Conservation (phyloP, 2,329 filamentous ascomycete genomes). For the Coniochaeta ligniaria region DNA sequence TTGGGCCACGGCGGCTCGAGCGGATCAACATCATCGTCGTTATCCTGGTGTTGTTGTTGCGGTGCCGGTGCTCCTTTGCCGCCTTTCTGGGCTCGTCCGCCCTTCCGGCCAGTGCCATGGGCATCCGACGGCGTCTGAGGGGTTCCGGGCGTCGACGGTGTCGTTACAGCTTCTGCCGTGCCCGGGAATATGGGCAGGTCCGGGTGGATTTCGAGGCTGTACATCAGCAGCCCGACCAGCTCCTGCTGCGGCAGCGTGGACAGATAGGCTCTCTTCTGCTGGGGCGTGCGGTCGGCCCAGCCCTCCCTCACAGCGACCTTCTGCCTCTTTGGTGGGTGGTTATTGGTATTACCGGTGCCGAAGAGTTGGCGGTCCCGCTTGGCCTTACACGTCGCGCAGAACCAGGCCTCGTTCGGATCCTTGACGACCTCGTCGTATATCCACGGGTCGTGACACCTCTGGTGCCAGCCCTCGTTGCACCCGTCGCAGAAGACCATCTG, state of each 20-base stretch:
- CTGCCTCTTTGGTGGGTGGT: slow-evolving; percentile 8
- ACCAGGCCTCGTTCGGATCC: slow-evolving; percentile 63
- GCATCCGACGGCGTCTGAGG: slow-evolving; percentile 8
- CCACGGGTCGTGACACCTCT: slow-evolving; percentile 70
- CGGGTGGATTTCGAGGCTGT: slow-evolving; percentile 53
- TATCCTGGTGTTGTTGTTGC: slow-evolving; percentile 5
- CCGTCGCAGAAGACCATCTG: slow-evolving; percentile 72
- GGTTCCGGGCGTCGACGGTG: slow-evolving; percentile 10
- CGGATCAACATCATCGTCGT: slow-evolving; percentile 19
- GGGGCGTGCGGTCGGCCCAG: slow-evolving; percentile 27
- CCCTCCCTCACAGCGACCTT: slow-evolving; percentile 15
- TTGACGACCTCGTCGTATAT: slow-evolving; percentile 64
- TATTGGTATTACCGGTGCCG: slow-evolving; percentile 14
- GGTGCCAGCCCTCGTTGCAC: slow-evolving; percentile 75
- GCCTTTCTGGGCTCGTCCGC: not conserved
- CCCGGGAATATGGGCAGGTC: slow-evolving; percentile 57
- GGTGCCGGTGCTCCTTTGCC: not conserved
- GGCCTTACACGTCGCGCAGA: slow-evolving; percentile 54
- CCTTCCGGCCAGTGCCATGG: not conserved
- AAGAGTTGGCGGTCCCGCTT: slow-evolving; percentile 35
- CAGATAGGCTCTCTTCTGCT: slow-evolving; percentile 56
- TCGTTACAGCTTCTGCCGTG: slow-evolving; percentile 16
- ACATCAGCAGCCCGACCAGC: slow-evolving; percentile 58
- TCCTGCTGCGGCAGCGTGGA: slow-evolving; percentile 51
- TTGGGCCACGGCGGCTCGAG: slow-evolving; percentile 19